These are phyloP conservation scores for Aspergillus diversus DNA, from an alignment of 495 filamentous ascomycete genomes.

Conservation along the genomic window DNA sequence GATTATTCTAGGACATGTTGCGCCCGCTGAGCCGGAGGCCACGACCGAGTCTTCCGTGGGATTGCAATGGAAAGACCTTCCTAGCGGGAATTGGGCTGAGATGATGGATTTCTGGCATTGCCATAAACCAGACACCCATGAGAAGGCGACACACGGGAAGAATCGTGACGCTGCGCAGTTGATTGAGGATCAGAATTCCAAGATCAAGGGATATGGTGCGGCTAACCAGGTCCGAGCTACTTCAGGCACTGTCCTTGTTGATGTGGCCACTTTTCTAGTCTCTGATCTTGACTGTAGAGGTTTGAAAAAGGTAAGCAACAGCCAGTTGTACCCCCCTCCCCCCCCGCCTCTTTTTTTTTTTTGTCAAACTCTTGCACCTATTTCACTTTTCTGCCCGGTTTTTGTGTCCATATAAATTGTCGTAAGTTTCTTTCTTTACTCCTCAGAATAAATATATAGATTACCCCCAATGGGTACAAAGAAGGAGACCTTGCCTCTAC, in stretches of 20 bases:
- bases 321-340: not conserved
- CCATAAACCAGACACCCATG: slow-evolving; percentile 75
- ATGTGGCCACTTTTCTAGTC: slow-evolving; percentile 75
- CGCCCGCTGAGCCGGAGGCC: not conserved
- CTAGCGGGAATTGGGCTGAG: slow-evolving; percentile 96
- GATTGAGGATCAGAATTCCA: slow-evolving; percentile 45
- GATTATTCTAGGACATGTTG: slow-evolving; percentile 30
- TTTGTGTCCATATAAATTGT: no score
- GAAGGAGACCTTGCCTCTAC: slow-evolving; percentile 76
- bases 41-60: slow-evolving; percentile 3
- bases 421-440: not conserved
- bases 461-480: slow-evolving; percentile 64
- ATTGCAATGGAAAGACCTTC: slow-evolving; percentile 87
- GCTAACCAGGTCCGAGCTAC: slow-evolving; percentile 67
- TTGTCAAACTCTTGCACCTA: slow-evolving; percentile 17
- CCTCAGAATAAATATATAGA: not conserved
- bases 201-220: slow-evolving; percentile 74
- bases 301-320: slow-evolving; percentile 61
- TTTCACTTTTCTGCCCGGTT: slow-evolving; percentile 13
- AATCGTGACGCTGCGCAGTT: slow-evolving; percentile 27
- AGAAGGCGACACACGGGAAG: slow-evolving; percentile 38
- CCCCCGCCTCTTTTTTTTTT: no score
- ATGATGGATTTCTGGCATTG: slow-evolving; percentile 99
- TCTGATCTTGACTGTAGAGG: slow-evolving; percentile 62
- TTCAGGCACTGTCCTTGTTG: slow-evolving; percentile 72